Percentiles rank a stretch among this genome's conserved stretches.
Conservation (phyloP, 768 basidiomycete genomes). For the Boletus coccyginus region DNA sequence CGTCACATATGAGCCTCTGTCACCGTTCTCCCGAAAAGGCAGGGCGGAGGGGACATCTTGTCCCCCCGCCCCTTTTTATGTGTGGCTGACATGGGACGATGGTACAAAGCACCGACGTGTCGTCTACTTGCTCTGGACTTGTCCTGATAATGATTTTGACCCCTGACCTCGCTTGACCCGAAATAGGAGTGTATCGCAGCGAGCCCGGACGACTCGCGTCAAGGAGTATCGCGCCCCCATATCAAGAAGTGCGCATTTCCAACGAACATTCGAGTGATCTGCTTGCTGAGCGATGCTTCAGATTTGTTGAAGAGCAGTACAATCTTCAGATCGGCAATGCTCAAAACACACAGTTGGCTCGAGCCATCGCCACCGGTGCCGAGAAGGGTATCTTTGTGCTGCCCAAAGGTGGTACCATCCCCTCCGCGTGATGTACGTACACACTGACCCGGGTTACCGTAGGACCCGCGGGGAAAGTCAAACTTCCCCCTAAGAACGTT, state of each 20-base stretch:
- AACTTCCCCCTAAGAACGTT: constrained; percentile 61
- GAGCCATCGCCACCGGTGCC: constrained; percentile 76
- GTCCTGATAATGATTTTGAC: constrained; percentile 7
- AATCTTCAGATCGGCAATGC: constrained; percentile 76
- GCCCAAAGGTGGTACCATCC: constrained; percentile 68
- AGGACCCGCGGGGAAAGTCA: constrained; percentile 56
- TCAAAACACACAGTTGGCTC: constrained; percentile 75
- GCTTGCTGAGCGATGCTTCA: constrained; percentile 31
- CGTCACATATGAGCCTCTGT: constrained; percentile 6
- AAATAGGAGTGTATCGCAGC: constrained; percentile 79
- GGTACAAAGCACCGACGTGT: background rate
- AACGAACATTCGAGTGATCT: constrained; percentile 7
- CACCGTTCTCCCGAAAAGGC: constrained; percentile 33
- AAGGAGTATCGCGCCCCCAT: constrained; percentile 83
- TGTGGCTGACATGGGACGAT: constrained; percentile 13
- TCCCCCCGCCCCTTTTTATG: constrained; percentile 6
- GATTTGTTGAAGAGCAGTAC: constrained; percentile 84
- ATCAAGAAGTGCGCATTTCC: constrained; percentile 80
- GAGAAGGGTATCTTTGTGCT: constrained; percentile 82
- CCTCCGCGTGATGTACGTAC: background rate
- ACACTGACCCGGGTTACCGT: constrained; percentile 3
- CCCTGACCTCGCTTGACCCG: constrained; percentile 19
- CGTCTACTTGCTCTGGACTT: constrained; percentile 5
- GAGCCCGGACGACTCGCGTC: constrained; percentile 71
- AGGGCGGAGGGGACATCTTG: constrained; percentile 38